A percentile compares a stretch with the other conserved stretches of the same genome.
These are phyloP conservation scores for Aspergillus nomiae DNA, from an alignment of 2,329 filamentous ascomycete species.

Conservation along the genomic window DNA sequence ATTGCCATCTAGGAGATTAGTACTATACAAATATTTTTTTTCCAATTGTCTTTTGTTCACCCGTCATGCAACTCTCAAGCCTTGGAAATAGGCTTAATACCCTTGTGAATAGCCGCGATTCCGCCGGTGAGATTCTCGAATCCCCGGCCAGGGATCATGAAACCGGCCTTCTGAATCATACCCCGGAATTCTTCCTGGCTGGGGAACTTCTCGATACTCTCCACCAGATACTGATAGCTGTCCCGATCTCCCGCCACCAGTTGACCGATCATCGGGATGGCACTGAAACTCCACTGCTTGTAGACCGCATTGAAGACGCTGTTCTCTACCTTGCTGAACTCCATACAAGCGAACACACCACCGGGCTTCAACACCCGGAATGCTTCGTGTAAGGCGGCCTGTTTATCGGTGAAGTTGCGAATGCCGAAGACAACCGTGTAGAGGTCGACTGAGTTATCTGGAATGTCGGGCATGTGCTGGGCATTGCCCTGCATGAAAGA, in stretches of 20 bases:
- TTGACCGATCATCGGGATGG: conserved; percentile 94
- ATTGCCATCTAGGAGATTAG: conserved; percentile 4
- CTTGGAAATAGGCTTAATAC: conserved; percentile 69
- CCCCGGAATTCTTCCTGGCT: conserved; percentile 78
- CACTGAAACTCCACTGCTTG: conserved; percentile 93
- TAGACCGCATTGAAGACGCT: conserved; percentile 81
- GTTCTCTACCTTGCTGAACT: conserved; percentile 86
- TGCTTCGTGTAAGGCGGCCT: conserved; percentile 78
- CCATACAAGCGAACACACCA: conserved; percentile 92
- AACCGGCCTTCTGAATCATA: conserved; percentile 66
- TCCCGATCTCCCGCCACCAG: conserved; percentile 90
- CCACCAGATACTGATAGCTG: conserved; percentile 97
- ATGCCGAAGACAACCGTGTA: conserved; percentile 99
- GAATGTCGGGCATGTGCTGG: conserved; percentile 68
- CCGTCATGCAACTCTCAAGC: background rate
- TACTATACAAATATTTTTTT: conserved; percentile 1
- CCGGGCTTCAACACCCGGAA: conserved; percentile 89
- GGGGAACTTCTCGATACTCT: conserved; percentile 94
- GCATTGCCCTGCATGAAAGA: conserved; percentile 89
- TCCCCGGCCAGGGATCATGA: conserved; percentile 76
- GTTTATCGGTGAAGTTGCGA: conserved; percentile 93
- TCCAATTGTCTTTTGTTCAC: background rate
- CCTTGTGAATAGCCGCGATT: conserved; percentile 94
- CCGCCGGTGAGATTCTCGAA: conserved; percentile 92
- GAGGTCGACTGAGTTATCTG: conserved; percentile 76